These are phyloP conservation scores for Purshia tridentata DNA, from an alignment of 306 rosid genomes.

Conservation along the genomic window DNA sequence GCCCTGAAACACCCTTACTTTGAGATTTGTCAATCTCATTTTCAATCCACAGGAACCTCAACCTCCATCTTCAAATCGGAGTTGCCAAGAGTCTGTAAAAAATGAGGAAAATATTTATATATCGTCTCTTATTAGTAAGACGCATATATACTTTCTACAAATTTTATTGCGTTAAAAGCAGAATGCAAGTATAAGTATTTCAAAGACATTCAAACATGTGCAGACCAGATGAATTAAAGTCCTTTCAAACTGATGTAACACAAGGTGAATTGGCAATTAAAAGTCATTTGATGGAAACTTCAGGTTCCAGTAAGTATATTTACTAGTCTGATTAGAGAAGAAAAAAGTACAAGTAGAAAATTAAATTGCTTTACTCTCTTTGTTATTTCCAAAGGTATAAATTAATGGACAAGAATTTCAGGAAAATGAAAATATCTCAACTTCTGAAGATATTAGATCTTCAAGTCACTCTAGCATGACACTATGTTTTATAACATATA, in stretches of 20 bases:
- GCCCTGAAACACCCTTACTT: constrained; percentile 16
- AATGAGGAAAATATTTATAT: constrained; percentile 1
- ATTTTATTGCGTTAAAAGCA: background rate
- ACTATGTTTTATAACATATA: background rate
- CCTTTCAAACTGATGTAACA: background rate
- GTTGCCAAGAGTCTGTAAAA: constrained; percentile 58
- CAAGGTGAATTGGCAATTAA: background rate
- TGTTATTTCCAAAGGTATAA: background rate
- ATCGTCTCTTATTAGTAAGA: background rate
- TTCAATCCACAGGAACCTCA: constrained; percentile 65
- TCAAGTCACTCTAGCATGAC: background rate
- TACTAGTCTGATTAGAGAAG: background rate
- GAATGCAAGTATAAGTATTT: background rate
- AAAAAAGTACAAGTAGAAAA: background rate
- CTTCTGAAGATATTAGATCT: constrained; percentile 2
- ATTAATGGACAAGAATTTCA: background rate
- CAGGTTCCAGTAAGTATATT: background rate
- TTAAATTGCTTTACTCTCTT: background rate
- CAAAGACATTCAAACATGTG: constrained; percentile 8
- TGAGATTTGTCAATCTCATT: constrained; percentile 9
- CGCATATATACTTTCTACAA: background rate
- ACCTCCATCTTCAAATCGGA: constrained; percentile 69
- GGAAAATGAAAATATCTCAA: background rate
- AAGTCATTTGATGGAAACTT: background rate
- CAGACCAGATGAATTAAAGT: background rate